A percentile compares a stretch with the other conserved stretches of the same genome.
Evolutionary conservation across 2,329 filamentous ascomycete genomes (phyloP).

Genomic region (Phialophora macrospora): DNA sequence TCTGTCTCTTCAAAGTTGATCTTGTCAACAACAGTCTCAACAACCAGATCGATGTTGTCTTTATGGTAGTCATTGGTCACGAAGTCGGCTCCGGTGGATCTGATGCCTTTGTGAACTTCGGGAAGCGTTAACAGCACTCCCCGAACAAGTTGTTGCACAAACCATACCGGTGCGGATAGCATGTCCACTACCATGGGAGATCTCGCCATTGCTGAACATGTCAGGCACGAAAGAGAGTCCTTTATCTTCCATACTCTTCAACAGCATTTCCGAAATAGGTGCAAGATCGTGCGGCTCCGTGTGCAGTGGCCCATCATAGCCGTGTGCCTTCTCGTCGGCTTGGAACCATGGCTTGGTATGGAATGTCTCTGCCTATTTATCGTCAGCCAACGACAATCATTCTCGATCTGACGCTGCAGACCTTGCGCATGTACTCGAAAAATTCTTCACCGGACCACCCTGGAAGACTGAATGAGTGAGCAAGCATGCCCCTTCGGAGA

Average conservation of each 20-base stretch:
- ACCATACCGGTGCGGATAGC: slow-evolving; percentile 51
- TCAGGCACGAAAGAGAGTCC: slow-evolving; percentile 62
- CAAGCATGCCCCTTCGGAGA: neutral
- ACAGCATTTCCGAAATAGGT: slow-evolving; percentile 61
- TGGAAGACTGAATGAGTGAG: slow-evolving; percentile 52
- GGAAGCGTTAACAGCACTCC: slow-evolving; percentile 11
- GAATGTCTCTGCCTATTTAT: slow-evolving; percentile 62
- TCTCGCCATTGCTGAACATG: slow-evolving; percentile 62
- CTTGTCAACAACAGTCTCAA: slow-evolving; percentile 58
- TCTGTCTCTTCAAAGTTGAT: slow-evolving; percentile 51
- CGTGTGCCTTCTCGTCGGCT: slow-evolving; percentile 55
- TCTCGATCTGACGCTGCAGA: slow-evolving; percentile 45
- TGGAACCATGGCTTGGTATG: slow-evolving; percentile 64
- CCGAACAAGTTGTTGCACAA: neutral
- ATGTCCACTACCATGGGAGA: slow-evolving; percentile 62
- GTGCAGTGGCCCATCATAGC: slow-evolving; percentile 58
- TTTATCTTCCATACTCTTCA: slow-evolving; percentile 60
- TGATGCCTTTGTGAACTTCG: slow-evolving; percentile 55
- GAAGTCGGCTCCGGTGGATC: slow-evolving; percentile 62
- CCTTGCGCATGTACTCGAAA: slow-evolving; percentile 62
- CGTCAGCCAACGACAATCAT: slow-evolving; percentile 4
- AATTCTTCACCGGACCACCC: slow-evolving; percentile 62
- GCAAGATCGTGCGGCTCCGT: slow-evolving; percentile 64
- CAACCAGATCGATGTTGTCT: slow-evolving; percentile 57
- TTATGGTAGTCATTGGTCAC: slow-evolving; percentile 50